A percentile compares a stretch with the other conserved stretches of the same genome.
These are phyloP conservation scores for Ceratocystis albifundus DNA, from an alignment of 2,329 filamentous ascomycete genomes.

Conservation along the genomic window DNA sequence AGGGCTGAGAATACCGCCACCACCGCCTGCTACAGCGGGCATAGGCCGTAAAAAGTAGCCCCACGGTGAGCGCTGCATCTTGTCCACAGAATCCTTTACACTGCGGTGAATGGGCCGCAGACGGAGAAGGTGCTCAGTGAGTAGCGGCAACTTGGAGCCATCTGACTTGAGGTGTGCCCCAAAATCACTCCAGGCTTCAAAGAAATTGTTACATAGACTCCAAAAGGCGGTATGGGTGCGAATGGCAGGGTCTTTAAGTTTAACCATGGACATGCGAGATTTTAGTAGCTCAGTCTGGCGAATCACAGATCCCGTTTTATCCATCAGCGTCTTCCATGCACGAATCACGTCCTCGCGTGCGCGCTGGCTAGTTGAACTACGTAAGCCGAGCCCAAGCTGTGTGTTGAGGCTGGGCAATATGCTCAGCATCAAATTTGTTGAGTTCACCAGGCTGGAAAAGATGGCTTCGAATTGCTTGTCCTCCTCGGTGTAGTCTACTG, in stretches of 20 bases:
- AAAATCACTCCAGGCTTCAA: conserved; percentile 57
- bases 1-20: conserved; percentile 22
- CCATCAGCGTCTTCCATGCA: conserved; percentile 59
- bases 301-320: conserved; percentile 58
- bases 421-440: conserved; percentile 60
- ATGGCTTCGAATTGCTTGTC: conserved; percentile 74
- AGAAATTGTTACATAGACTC: conserved; percentile 63
- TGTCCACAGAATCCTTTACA: conserved; percentile 65
- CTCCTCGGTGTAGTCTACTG: conserved; percentile 58
- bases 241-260: conserved; percentile 70
- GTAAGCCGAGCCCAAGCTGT: conserved; percentile 54
- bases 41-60: conserved; percentile 33
- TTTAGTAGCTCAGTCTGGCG: conserved; percentile 64
- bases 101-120: conserved; percentile 71
- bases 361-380: conserved; percentile 49
- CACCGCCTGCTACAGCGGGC: conserved; percentile 20
- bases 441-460: conserved; percentile 61
- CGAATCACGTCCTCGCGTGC: conserved; percentile 46
- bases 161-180: conserved; percentile 47
- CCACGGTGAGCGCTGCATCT: conserved; percentile 55
- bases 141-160: conserved; percentile 40
- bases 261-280: conserved; percentile 62
- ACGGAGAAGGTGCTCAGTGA: conserved; percentile 57
- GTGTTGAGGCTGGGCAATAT: conserved; percentile 58
- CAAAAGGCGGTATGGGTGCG: conserved; percentile 52